Conservation (phyloP, 345 rosid genomes). For the Combretum micranthum region DNA sequence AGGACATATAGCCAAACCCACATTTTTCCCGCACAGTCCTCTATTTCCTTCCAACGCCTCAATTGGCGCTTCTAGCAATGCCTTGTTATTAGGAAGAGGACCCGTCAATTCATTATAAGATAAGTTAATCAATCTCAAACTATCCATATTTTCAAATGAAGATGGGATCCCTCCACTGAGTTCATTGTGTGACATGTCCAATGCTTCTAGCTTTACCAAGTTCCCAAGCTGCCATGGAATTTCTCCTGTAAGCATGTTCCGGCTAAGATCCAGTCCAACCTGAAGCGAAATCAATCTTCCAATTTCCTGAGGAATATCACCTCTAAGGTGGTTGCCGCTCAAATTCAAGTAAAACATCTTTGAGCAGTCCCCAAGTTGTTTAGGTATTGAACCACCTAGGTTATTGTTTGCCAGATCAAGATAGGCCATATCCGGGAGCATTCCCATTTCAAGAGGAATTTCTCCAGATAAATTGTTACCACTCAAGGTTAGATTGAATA, state of each 20-base stretch:
- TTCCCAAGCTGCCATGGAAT: conserved; percentile 30
- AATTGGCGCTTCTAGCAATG: conserved; percentile 14
- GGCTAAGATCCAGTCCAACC: conserved; percentile 32
- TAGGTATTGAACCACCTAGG: conserved; percentile 20
- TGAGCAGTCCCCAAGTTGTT: conserved; percentile 13
- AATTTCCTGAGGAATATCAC: conserved; percentile 19
- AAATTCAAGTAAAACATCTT: conserved; percentile 16
- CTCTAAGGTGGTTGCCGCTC: conserved; percentile 17
- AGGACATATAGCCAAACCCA: conserved; percentile 17
- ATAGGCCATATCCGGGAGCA: conserved; percentile 8
- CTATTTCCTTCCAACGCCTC: conserved; percentile 23
- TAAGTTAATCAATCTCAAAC: conserved; percentile 21
- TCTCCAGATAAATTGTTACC: conserved; percentile 14
- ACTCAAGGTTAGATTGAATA: conserved; percentile 11
- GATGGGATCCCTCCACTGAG: conserved; percentile 30
- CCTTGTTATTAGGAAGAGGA: conserved; percentile 26
- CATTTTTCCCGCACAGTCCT: conserved; percentile 20
- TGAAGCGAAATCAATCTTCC: conserved; percentile 24
- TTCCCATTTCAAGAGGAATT: conserved; percentile 19
- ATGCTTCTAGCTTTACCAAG: conserved; percentile 19
- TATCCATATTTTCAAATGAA: conserved; percentile 19
- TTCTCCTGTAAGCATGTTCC: conserved; percentile 22
- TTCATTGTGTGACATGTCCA: conserved; percentile 28
- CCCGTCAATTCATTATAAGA: conserved; percentile 36
- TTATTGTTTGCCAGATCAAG: conserved; percentile 18